Evolutionary conservation across 1,284 basidiomycete species (phyloP).

Genomic region (Cryptococcus amylolentus): DNA sequence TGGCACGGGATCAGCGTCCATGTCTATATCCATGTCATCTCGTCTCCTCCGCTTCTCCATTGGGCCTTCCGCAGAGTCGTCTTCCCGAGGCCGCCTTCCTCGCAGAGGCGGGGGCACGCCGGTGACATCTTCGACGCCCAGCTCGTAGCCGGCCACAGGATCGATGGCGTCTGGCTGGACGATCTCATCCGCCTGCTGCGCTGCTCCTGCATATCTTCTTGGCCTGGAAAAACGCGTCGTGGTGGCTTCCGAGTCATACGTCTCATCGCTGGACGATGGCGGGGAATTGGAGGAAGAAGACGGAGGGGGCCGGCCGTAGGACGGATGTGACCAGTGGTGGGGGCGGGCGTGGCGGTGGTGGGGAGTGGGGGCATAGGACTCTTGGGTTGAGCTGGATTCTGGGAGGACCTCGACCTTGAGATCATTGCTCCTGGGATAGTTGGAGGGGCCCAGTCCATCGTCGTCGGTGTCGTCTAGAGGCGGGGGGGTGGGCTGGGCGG

Average conservation of each 20-base stretch:
- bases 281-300: conserved; percentile 25
- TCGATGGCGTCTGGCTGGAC: conserved; percentile 21
- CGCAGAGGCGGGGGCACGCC: not conserved
- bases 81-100: conserved; percentile 9
- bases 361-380: not conserved
- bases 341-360: conserved; percentile 4
- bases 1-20: conserved; percentile 9
- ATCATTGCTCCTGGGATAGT: not conserved
- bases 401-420: conserved; percentile 14
- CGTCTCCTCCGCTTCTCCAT: conserved; percentile 2
- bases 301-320: conserved; percentile 9
- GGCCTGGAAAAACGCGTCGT: conserved; percentile 9
- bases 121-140: conserved; percentile 22
- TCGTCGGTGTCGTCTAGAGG: conserved; percentile 2
- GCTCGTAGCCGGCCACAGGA: not conserved
- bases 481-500: not conserved
- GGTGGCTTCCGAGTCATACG: conserved; percentile 30
- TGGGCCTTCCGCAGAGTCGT: conserved; percentile 1
- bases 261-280: conserved; percentile 21
- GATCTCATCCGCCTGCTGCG: conserved; percentile 27
- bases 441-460: conserved; percentile 4
- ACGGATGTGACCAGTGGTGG: conserved; percentile 14
- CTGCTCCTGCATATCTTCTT: conserved; percentile 6
- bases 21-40: conserved; percentile 29
- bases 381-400: not conserved